A percentile compares a stretch with the other conserved stretches of the same genome.
phyloP scores from a whole-genome alignment of 2,329 filamentous ascomycete species.

The Apiospora marii region DNA sequence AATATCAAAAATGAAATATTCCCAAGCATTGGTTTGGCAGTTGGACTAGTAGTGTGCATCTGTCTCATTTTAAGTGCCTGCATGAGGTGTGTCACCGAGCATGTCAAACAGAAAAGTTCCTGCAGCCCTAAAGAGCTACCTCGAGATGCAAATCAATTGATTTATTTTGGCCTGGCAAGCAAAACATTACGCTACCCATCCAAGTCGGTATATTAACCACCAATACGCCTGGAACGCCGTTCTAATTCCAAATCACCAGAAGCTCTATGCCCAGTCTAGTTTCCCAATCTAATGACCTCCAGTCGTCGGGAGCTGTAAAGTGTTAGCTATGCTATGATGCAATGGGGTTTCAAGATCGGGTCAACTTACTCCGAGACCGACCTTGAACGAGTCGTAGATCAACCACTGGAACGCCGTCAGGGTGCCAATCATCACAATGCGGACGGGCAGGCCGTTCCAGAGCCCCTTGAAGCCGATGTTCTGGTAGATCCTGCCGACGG shows the following conservation, averaged over 20 bases:
- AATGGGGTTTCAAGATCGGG: background rate
- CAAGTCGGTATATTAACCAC: background rate
- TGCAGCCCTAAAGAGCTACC: background rate
- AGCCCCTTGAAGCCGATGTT: conserved; percentile 86
- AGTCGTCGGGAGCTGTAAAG: conserved; percentile 27
- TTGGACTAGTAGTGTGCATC: background rate
- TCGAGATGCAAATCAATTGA: background rate
- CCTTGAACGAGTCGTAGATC: conserved; percentile 66
- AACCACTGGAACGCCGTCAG: conserved; percentile 86
- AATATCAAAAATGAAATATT: background rate
- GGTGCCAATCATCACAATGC: conserved; percentile 85
- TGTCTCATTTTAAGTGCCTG: background rate
- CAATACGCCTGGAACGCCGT: background rate
- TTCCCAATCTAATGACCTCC: conserved; percentile 26
- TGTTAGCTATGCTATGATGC: background rate
- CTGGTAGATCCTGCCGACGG: conserved; percentile 77
- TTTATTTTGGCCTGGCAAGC: background rate
- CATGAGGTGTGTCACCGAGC: background rate
- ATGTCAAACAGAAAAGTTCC: background rate
- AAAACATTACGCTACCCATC: background rate
- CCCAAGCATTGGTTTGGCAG: too few relatives aligned
- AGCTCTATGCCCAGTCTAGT: conserved; percentile 5
- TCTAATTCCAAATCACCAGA: background rate
- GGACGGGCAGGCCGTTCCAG: conserved; percentile 84
- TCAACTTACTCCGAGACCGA: conserved; percentile 26